Evolutionary conservation across 768 basidiomycete species (phyloP).

Genomic region (Psilocybe cyanescens): DNA sequence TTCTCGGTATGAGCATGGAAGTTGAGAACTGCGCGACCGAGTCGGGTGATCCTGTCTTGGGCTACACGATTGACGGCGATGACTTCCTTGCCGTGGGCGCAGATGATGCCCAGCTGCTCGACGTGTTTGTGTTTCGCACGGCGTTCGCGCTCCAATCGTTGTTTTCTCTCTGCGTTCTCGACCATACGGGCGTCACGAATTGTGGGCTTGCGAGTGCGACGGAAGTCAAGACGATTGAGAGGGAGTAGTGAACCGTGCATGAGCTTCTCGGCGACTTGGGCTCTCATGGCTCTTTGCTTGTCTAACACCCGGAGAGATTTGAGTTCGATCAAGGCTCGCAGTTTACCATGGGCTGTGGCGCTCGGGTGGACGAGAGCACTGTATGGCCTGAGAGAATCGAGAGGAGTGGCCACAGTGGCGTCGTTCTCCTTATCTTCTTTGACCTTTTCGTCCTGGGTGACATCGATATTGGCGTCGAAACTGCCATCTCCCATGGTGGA

Average conservation of each 20-base stretch:
- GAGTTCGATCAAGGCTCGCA: conserved; percentile 91
- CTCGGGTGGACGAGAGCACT: conserved; percentile 56
- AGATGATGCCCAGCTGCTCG: conserved; percentile 89
- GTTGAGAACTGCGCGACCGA: conserved; percentile 79
- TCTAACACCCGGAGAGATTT: conserved; percentile 87
- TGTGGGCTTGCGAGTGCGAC: conserved; percentile 81
- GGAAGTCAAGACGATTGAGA: conserved; percentile 90
- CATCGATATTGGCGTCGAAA: conserved; percentile 51
- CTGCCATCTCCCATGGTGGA: conserved; percentile 81
- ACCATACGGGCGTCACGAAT: conserved; percentile 89
- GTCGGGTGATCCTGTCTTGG: conserved; percentile 66
- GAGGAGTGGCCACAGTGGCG: conserved; percentile 21
- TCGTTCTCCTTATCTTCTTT: conserved; percentile 51
- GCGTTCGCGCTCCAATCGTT: conserved; percentile 89
- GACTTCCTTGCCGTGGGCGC: conserved; percentile 79
- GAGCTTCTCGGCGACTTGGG: conserved; percentile 84
- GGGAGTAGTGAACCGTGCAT: conserved; percentile 88
- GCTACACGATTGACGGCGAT: conserved; percentile 66
- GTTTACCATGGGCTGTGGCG: conserved; percentile 75
- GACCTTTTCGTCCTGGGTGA: conserved; percentile 35
- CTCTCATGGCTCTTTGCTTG: conserved; percentile 88
- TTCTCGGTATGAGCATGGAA: conserved; percentile 94
- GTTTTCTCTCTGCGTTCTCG: conserved; percentile 88
- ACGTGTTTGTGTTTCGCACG: conserved; percentile 96
- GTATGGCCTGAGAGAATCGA: conserved; percentile 32